These are phyloP conservation scores for Huiozyma sinensis DNA, from an alignment of 805 yeast species.

Conservation along the genomic window DNA sequence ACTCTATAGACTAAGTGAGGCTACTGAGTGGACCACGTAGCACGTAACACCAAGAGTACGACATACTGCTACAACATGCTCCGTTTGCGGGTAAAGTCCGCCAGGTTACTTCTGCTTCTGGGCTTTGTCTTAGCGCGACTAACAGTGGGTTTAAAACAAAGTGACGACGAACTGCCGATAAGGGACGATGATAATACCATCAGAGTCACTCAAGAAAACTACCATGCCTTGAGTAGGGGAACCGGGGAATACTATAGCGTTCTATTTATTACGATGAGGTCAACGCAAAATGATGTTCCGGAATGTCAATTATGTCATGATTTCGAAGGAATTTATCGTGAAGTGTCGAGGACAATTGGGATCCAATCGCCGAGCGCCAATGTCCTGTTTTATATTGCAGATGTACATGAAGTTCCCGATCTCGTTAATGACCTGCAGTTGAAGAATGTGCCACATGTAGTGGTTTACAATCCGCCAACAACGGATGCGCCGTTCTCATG, in stretches of 20 bases:
- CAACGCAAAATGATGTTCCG: slow-evolving; percentile 32
- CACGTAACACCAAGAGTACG: no score
- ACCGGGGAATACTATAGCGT: slow-evolving; percentile 42
- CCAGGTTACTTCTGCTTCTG: no score
- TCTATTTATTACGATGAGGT: slow-evolving; percentile 41
- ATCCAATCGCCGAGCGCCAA: slow-evolving; percentile 33
- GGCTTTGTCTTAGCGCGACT: no score
- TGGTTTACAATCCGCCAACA: slow-evolving; percentile 49
- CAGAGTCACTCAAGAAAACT: slow-evolving; percentile 32
- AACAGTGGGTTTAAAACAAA: slow-evolving; percentile 1
- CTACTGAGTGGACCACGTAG: no score
- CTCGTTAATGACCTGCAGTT: slow-evolving; percentile 35
- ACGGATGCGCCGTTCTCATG: slow-evolving; percentile 19
- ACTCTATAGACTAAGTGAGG: neutral
- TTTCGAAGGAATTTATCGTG: slow-evolving; percentile 32
- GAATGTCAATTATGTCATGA: slow-evolving; percentile 32
- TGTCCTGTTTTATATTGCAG: slow-evolving; percentile 41
- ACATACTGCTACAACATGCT: no score
- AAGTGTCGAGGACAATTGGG: slow-evolving; percentile 35
- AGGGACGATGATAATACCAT: slow-evolving; percentile 32
- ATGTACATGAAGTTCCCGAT: slow-evolving; percentile 35
- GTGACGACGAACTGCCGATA: slow-evolving; percentile 7
- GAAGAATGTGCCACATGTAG: slow-evolving; percentile 50
- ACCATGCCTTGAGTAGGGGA: slow-evolving; percentile 34
- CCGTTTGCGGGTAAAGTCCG: no score